Conservation (phyloP, 2,329 filamentous ascomycete species). For the Beauveria brongniartii region DNA sequence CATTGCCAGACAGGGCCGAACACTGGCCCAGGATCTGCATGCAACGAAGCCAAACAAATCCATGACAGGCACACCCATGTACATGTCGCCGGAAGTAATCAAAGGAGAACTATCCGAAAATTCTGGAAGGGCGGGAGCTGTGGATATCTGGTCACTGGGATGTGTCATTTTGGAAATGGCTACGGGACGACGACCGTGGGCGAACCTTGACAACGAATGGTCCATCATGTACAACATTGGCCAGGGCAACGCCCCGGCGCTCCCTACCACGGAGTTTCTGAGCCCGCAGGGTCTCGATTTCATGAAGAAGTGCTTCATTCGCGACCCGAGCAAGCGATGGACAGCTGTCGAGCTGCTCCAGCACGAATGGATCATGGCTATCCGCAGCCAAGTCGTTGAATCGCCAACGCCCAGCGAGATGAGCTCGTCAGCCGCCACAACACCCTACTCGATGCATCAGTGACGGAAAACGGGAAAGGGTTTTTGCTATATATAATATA, state of each 20-base stretch:
- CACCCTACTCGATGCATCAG: conserved; percentile 22
- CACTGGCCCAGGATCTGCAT: conserved; percentile 56
- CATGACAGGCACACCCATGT: conserved; percentile 98
- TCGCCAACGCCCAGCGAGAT: conserved; percentile 54
- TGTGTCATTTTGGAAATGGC: conserved; percentile 98
- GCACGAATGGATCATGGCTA: conserved; percentile 79
- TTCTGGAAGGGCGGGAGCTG: conserved; percentile 71
- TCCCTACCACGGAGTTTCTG: conserved; percentile 76
- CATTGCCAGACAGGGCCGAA: conserved; percentile 88
- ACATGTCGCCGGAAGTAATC: conserved; percentile 99
- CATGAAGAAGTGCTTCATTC: conserved; percentile 74
- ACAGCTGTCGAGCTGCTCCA: conserved; percentile 84
- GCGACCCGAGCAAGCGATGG: conserved; percentile 70
- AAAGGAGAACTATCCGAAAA: conserved; percentile 75
- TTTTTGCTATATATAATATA: neutral
- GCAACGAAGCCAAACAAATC: conserved; percentile 67
- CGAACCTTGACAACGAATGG: conserved; percentile 95
- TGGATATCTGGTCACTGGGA: conserved; percentile 93
- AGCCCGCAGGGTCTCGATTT: conserved; percentile 83
- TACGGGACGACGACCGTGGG: conserved; percentile 89
- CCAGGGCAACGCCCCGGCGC: conserved; percentile 83
- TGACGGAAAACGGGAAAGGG: neutral
- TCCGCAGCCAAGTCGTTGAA: conserved; percentile 57
- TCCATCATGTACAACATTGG: conserved; percentile 99
- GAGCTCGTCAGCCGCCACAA: conserved; percentile 29